Base-by-base conservation (phyloP, 192 early-diverging fungal genomes). In the Backusella tuberculispora region DNA sequence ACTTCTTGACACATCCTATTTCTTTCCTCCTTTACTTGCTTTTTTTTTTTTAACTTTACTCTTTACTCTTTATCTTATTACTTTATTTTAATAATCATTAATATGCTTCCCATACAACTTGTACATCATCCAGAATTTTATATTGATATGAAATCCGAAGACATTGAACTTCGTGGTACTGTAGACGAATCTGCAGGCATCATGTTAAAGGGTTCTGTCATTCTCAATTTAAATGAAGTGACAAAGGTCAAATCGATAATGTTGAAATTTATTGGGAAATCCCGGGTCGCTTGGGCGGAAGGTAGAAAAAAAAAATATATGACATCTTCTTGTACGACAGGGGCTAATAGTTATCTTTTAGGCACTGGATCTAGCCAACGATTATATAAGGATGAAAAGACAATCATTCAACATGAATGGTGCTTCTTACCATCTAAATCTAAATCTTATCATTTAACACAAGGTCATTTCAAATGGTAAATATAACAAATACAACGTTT, bases 371-470 rank as follows among this genome's bases (percentile, higher is more conserved):
- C 81, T 14, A 66, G 69, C 15, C 83, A 82, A 75, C 29, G 45
- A 4, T 56, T 75, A 50, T 73, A 72, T 53, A 53, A 74, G 26
- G 74, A 83, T 37, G 78, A 85, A 76, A 42, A 79, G 19, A 80
- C 80, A 34, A 69, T 92, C 12, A 71, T 85, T 24, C 66, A 85
- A 44, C 90, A 90, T 47, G 80, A 86, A 40, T 92, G 90, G 90
- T 42, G 34, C 37, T 92, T 92, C 66, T 72, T 88, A 14, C 79
- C 82, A 50, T 63, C 80, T 13, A 82, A 80, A 64, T 78, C 78
- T 37, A 84, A 85, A 19, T 50, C 75, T 4, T 63, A 81, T 19
- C 63, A 77, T 24, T 78, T 88, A 66, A 72, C 72, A 8, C 73
- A 86, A 37, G 74, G 80, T 3, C 75, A 79, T 60, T 80, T 87